Conservation (phyloP, 1,284 basidiomycete species). For the Irpex lacteus region DNA sequence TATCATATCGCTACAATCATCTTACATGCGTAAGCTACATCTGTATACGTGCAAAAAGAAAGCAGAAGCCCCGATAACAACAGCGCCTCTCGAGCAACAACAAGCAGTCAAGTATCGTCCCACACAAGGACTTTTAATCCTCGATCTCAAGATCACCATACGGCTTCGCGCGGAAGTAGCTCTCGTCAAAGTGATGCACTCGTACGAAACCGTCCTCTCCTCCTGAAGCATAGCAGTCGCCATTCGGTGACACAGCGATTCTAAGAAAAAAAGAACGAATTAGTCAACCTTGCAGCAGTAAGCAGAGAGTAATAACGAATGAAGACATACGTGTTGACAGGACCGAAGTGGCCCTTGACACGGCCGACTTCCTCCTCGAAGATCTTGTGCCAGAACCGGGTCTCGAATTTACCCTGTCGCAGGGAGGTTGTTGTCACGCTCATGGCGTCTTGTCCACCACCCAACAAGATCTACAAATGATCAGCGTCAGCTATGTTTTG, state of each 20-base stretch:
- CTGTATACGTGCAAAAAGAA: constrained; percentile 2
- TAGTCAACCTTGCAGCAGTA: neutral
- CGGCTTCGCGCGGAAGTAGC: constrained; percentile 85
- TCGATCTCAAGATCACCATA: constrained; percentile 88
- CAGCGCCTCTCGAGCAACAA: neutral
- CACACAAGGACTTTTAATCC: constrained; percentile 28
- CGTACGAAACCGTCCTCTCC: constrained; percentile 96
- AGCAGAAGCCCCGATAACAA: neutral
- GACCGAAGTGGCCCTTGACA: constrained; percentile 96
- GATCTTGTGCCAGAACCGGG: constrained; percentile 97
- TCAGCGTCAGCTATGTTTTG: neutral
- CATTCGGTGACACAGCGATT: constrained; percentile 90
- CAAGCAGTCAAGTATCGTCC: too few relatives aligned
- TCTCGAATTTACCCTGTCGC: constrained; percentile 97
- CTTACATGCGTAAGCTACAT: constrained; percentile 6
- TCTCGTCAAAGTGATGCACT: constrained; percentile 90
- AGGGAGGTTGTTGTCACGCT: constrained; percentile 92
- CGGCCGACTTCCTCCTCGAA: constrained; percentile 98
- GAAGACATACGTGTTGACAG: constrained; percentile 86
- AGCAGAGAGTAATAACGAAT: neutral
- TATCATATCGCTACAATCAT: constrained; percentile 7
- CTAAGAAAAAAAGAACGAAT: constrained; percentile 34
- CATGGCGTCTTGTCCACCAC: constrained; percentile 99
- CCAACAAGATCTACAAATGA: constrained; percentile 69
- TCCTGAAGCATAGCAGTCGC: constrained; percentile 90